Evolutionary conservation across 2,329 filamentous ascomycete species (phyloP), one percentile per base, ranked within the genome.

Genomic region (Berkeleyomyces rouxiae): DNA sequence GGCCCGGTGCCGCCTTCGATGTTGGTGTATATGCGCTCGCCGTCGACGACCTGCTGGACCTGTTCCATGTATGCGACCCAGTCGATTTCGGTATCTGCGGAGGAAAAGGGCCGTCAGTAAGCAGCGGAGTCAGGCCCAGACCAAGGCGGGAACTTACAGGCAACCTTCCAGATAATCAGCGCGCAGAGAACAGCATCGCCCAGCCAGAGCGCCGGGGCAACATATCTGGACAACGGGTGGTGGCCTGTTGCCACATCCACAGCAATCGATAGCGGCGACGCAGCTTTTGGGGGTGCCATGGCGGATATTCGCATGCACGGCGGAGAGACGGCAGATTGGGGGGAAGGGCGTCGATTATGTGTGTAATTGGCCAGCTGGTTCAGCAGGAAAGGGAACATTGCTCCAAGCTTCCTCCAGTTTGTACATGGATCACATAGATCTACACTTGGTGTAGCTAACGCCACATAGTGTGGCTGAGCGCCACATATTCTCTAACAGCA

Each of bases 61-160:
- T 99, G 93, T 72, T 96, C 82, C 91, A 99, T 97, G 74, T 99
- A 99, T 0, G 93, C 90, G 64, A 80, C 81, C 92, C 92, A 99
- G 75, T 99, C 93, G 70, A 99, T 99, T 74, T 99, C 93, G 51
- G 93, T 99, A 72, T 99, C 93, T 80, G 67, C 51, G 58, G 53
- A 39, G 42, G 5, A 31, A n/a, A 9, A 3, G 40, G 42, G 16
- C 59, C 40, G 7, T 9, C 44, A 47, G 61, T 31, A 23, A 23
- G 23, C 23, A 23, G 43, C 47, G 33, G 7, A 10, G 0, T 43
- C 39, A 13, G 33, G 44, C 6, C n/a, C 4, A 58, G 11, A 13
- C 4, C 33, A 31, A 36, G 37, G 5, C 36, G 33, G 4, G 16
- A 16, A 49, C 86, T 76, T 77, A 95, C 90, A 96, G 47, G 90